phyloP scores from a whole-genome alignment of 164 flowering plant species.

The Stephania japonica region DNA sequence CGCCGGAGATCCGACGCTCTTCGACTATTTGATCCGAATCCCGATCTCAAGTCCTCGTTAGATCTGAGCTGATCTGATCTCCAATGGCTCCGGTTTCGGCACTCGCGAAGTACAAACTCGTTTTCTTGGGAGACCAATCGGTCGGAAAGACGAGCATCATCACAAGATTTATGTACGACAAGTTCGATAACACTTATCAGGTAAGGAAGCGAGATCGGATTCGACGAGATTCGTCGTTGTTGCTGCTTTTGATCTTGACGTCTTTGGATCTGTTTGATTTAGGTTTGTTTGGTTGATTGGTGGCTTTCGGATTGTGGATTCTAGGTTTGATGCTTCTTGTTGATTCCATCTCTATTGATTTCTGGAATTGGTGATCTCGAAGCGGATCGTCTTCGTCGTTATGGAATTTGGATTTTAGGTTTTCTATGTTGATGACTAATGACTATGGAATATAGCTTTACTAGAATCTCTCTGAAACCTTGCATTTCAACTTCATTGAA shows the following conservation, averaged over 20 bases:
- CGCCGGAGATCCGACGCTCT: neutral
- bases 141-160: slow-evolving; percentile 51
- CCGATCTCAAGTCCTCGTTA: neutral
- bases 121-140: slow-evolving; percentile 51
- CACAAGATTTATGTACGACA: slow-evolving; percentile 69
- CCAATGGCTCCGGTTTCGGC: slow-evolving; percentile 59
- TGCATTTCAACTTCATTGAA: no score
- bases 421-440: neutral
- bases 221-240: neutral
- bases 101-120: slow-evolving; percentile 60
- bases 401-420: neutral
- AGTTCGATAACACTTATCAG: slow-evolving; percentile 63
- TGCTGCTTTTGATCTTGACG: neutral
- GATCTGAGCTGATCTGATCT: slow-evolving; percentile 7
- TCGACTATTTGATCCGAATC: neutral
- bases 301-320: neutral
- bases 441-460: no score
- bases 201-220: slow-evolving; percentile 14
- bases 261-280: slow-evolving; percentile 4
- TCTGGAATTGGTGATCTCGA: no score
- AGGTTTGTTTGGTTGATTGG: neutral
- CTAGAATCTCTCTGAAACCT: no score
- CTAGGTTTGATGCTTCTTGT: neutral
- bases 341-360: no score
- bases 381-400: neutral